A percentile compares a stretch with the other conserved stretches of the same genome.
These are phyloP conservation scores for Astragalus glycyphyllos DNA, from an alignment of 306 rosid genomes.

Conservation along the genomic window DNA sequence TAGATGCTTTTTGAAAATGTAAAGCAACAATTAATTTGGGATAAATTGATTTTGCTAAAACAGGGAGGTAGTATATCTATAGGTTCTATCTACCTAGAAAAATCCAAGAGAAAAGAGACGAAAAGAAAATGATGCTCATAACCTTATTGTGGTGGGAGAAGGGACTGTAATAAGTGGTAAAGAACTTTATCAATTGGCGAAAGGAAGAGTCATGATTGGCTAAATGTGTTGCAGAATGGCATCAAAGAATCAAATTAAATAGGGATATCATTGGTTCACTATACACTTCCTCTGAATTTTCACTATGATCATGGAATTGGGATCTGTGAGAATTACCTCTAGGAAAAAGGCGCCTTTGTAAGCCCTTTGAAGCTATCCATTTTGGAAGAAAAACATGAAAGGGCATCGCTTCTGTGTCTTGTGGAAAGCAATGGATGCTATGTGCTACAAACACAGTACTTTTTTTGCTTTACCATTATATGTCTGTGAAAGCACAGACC, in stretches of 20 bases:
- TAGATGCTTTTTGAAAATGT: too few relatives aligned
- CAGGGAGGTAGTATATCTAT: too few relatives aligned
- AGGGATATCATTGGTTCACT: slow-evolving; percentile 40
- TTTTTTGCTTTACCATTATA: slow-evolving; percentile 47
- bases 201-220: slow-evolving; percentile 43
- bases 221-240: slow-evolving; percentile 41
- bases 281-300: slow-evolving; percentile 49
- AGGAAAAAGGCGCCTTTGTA: slow-evolving; percentile 44
- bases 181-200: slow-evolving; percentile 53
- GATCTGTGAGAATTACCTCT: slow-evolving; percentile 50
- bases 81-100: slow-evolving; percentile 53
- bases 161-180: slow-evolving; percentile 25
- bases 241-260: slow-evolving; percentile 35
- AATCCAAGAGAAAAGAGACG: slow-evolving; percentile 71
- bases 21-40: too few relatives aligned
- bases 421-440: slow-evolving; percentile 45
- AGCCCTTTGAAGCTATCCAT: slow-evolving; percentile 47
- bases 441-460: slow-evolving; percentile 52
- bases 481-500: slow-evolving; percentile 84
- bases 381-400: slow-evolving; percentile 55
- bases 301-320: slow-evolving; percentile 45
- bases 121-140: slow-evolving; percentile 51
- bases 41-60: too few relatives aligned
- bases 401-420: slow-evolving; percentile 48
- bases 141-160: slow-evolving; percentile 46